Conservation (phyloP, 2,329 filamentous ascomycete species). For the Hypoxylon sp. region DNA sequence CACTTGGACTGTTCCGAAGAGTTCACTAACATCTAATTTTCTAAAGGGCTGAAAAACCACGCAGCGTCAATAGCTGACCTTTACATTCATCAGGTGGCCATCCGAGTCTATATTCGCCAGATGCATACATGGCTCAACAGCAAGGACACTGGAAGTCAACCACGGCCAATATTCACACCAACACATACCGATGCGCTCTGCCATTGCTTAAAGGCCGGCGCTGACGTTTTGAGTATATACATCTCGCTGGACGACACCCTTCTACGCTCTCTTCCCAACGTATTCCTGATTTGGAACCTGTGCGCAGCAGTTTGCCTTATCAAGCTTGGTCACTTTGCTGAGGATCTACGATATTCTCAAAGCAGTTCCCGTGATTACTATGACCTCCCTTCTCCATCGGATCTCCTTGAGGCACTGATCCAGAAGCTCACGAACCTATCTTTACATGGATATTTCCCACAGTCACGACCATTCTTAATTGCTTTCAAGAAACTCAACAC, state of each 20-base stretch:
- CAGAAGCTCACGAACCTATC: slow-evolving; percentile 33
- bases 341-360: slow-evolving; percentile 13
- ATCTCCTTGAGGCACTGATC: slow-evolving; percentile 28
- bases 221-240: slow-evolving; percentile 26
- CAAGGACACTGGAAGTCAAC: slow-evolving; percentile 11
- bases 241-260: slow-evolving; percentile 33
- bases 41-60: slow-evolving; percentile 26
- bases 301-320: slow-evolving; percentile 31
- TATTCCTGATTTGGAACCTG: slow-evolving; percentile 39
- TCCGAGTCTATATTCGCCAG: slow-evolving; percentile 26
- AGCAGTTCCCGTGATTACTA: background rate
- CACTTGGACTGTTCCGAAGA: too few species aligned
- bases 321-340: slow-evolving; percentile 33
- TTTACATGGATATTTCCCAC: slow-evolving; percentile 33
- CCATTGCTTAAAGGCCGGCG: slow-evolving; percentile 28
- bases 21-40: slow-evolving; percentile 12
- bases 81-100: slow-evolving; percentile 41
- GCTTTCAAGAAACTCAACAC: slow-evolving; percentile 36
- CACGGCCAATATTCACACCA: slow-evolving; percentile 18
- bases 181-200: slow-evolving; percentile 37
- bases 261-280: slow-evolving; percentile 36
- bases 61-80: slow-evolving; percentile 33
- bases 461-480: slow-evolving; percentile 33
- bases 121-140: slow-evolving; percentile 20
- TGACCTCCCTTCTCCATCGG: slow-evolving; percentile 16